Base-by-base conservation (phyloP, 768 basidiomycete species). In the Porphyrellus cyaneotinctus region DNA sequence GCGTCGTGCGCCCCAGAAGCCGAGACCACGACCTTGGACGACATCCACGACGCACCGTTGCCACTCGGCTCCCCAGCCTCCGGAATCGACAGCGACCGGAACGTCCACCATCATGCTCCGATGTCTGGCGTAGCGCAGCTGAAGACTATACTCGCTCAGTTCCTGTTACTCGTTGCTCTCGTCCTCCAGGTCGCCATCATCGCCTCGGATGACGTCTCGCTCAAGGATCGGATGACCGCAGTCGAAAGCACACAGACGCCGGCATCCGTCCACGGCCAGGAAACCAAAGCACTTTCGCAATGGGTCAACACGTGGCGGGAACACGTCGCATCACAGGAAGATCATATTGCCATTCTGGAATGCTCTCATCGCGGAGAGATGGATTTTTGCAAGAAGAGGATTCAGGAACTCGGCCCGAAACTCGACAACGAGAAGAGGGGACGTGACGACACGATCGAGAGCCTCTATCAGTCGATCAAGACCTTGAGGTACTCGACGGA, bases 201-300 rank as follows among this genome's bases (percentile, higher is more conserved):
- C 6, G 54, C 51, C 6, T 60, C 53, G 28, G 56, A 53, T 2
- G 31, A 65, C 30, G 49, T 57, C 17, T 47, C 47, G 0, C 60
- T 65, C 47, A 53, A 55, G 56, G 49, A 58, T 49, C 60, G 65
- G 15, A 22, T 65, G 20, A 28, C 47, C 17, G 39, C 30, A 6
- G 42, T 60, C 41, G 65, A 65, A 42, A 49, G 47, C 11, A 43
- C 26, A 0, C 51, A 37, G 31, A 4, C 45, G 3, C 28, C 28
- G 1, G 26, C 26, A 13, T 28, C 26, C 22, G n/a, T 11, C 2
- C 43, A 31, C 28, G 38, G 18, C 12, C 46, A 31, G 28, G 54
- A 46, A 17, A 41, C 38, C 6, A 52, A 54, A n/a, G 43, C 23
- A 8, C 49, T 59, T 32, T 17, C 23, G 14, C 56, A 31, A 48